Evolutionary conservation across 345 rosid species (phyloP).

Genomic region (Brassica carinata): DNA sequence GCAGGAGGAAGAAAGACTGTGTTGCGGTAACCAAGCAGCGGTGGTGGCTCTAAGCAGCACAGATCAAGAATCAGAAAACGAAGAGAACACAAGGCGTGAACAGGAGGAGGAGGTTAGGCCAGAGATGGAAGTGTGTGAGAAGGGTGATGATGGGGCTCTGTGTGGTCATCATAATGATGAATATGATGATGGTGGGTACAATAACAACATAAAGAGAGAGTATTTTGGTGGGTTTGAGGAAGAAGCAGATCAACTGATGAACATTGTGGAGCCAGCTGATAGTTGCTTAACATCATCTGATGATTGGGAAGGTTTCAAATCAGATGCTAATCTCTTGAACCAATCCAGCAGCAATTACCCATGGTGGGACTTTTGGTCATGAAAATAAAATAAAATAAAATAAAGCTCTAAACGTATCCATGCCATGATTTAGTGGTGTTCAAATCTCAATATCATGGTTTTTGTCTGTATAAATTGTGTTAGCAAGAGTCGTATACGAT

Average conservation of each 20-base stretch:
- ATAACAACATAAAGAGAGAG: conserved; percentile 56
- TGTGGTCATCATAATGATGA: conserved; percentile 46
- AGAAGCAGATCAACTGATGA: conserved; percentile 51
- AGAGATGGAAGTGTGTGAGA: conserved; percentile 46
- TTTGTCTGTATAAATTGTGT: conserved; percentile 31
- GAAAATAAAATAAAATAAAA: too few species aligned
- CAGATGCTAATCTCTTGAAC: conserved; percentile 55
- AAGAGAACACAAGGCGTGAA: conserved; percentile 34
- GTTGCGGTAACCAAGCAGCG: conserved; percentile 38
- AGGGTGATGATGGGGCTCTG: conserved; percentile 36
- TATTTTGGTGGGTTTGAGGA: conserved; percentile 62
- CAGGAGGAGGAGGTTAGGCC: conserved; percentile 32
- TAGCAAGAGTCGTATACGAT: neutral
- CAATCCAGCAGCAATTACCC: conserved; percentile 53
- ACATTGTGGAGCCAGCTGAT: conserved; percentile 59
- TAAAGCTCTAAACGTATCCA: too few species aligned
- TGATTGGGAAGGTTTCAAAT: conserved; percentile 68
- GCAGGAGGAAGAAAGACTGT: conserved; percentile 23
- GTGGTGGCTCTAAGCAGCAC: conserved; percentile 43
- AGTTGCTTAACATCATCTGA: conserved; percentile 69
- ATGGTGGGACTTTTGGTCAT: conserved; percentile 90
- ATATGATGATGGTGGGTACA: conserved; percentile 19
- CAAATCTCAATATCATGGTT: conserved; percentile 10
- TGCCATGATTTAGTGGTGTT: too few species aligned
- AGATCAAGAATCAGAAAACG: conserved; percentile 54